Evolutionary conservation across 768 basidiomycete genomes (phyloP), one percentile per base, ranked within the genome.

Genomic region (Trametes cubensis): DNA sequence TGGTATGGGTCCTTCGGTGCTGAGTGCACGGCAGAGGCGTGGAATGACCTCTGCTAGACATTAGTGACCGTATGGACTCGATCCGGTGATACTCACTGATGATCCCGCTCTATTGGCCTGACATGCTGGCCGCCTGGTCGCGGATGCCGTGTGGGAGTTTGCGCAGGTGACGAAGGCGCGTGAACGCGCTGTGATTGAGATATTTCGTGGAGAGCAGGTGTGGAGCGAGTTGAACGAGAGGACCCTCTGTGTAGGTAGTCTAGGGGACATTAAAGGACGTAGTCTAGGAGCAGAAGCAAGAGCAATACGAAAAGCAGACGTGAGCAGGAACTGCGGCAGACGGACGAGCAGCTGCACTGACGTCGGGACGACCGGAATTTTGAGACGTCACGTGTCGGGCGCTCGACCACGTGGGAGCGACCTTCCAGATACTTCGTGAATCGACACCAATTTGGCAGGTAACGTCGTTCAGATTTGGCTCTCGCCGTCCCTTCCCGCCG

Each of bases 1-100:
- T 89, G 76, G 75, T 99, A 99, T 2, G 97, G 97, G 73, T 93
- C 88, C 75, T 91, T 95, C 18, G 83, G 72, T 8, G 84, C 81
- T 57, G 77, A 74, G 46, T 73, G 70, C 21, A 82, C 76, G 23
- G 79, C 69, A 25, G 93, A 86, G 7, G 87, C 79, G 77, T 96
- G 94, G 70, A 97, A 83, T 15, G 79, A 67, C 67, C 93, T 90
- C 92, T 95, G 68, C 20, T 26, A 54, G 30, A 55, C 21, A 64
- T 64, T 20, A 62, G 46, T n/a, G 0, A 13, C 11, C 6, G 39
- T 20, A 3, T 13, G 14, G 13, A 4, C 3, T 21, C 14, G 21
- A 4, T 6, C 28, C 23, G 15, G 20, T n/a, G 7, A 20, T 38
- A 28, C 61, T n/a, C 42, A 67, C 66, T 41, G 61, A 59, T 23